Evolutionary conservation across 2,329 filamentous ascomycete genomes (phyloP).

Genomic region (Sclerotinia glacialis): DNA sequence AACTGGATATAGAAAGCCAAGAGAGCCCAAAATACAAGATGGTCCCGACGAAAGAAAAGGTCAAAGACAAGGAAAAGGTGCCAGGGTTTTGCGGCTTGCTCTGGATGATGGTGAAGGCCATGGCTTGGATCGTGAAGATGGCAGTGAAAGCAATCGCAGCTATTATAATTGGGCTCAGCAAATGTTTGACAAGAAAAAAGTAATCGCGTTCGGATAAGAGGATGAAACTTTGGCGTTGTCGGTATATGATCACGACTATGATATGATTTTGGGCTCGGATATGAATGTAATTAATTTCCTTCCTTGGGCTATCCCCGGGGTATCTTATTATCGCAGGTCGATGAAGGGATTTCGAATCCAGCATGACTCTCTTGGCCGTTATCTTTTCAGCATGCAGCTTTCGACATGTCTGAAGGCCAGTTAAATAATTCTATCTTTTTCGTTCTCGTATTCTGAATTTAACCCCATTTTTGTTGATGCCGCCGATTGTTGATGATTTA

Average conservation of each 20-base stretch:
- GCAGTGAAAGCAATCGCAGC: conserved; percentile 52
- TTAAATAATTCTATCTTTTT: conserved; percentile 47
- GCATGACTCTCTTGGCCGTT: conserved; percentile 18
- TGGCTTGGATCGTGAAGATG: conserved; percentile 58
- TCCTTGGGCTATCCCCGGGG: conserved; percentile 14
- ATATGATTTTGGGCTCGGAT: conserved; percentile 16
- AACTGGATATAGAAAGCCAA: conserved; percentile 63
- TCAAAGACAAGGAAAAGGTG: conserved; percentile 43
- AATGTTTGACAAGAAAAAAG: conserved; percentile 49
- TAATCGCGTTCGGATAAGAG: conserved; percentile 31
- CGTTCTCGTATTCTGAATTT: conserved; percentile 62
- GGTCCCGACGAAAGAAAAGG: conserved; percentile 46
- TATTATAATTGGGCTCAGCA: conserved; percentile 51
- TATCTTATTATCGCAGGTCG: conserved; percentile 24
- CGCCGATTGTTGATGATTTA: conserved; percentile 60
- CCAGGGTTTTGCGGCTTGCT: conserved; percentile 52
- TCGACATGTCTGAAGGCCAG: conserved; percentile 34
- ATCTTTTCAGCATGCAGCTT: conserved; percentile 31
- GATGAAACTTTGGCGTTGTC: conserved; percentile 23
- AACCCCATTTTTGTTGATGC: conserved; percentile 57
- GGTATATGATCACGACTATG: conserved; percentile 20
- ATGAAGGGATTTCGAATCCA: conserved; percentile 14
- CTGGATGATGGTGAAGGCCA: conserved; percentile 54
- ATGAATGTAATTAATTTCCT: conserved; percentile 16
- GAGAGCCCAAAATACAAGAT: conserved; percentile 37